Percentiles rank a stretch among this genome's conserved stretches.
Conservation (phyloP, 805 yeast species). For the Ascoidea asiatica region DNA sequence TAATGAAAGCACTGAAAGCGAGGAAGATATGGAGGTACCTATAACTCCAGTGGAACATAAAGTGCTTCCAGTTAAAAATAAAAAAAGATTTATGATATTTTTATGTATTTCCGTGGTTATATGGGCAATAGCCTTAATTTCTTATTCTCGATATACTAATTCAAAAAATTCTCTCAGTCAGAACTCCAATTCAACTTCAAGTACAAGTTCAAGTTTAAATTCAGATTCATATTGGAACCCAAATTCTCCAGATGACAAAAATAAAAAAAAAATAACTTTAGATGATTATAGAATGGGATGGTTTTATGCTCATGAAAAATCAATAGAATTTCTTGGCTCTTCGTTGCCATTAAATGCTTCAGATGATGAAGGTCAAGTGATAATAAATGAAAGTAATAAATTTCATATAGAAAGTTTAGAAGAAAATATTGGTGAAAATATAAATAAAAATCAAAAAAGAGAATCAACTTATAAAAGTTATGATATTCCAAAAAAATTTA, state of each 20-base stretch:
- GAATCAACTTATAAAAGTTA: not conserved
- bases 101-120: not conserved
- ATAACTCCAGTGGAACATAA: too few relatives aligned
- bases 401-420: not conserved
- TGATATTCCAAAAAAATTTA: conserved; percentile 24
- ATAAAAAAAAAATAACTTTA: conserved; percentile 14
- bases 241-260: too few relatives aligned
- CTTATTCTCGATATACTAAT: not conserved
- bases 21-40: too few relatives aligned
- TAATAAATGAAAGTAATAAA: not conserved
- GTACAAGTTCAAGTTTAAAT: not conserved
- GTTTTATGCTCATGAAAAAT: conserved; percentile 16
- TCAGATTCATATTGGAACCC: too few relatives aligned
- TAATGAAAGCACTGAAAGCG: too few relatives aligned
- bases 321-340: not conserved
- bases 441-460: not conserved
- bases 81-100: too few relatives aligned
- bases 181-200: not conserved
- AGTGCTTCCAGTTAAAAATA: not conserved
- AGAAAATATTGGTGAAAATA: not conserved
- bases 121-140: not conserved
- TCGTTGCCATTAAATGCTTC: not conserved
- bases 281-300: conserved; percentile 17
- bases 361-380: not conserved
- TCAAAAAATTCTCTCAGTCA: not conserved